Evolutionary conservation across 371 early-diverging fungal species (phyloP).

Genomic region (Capillidium heterosporum): DNA sequence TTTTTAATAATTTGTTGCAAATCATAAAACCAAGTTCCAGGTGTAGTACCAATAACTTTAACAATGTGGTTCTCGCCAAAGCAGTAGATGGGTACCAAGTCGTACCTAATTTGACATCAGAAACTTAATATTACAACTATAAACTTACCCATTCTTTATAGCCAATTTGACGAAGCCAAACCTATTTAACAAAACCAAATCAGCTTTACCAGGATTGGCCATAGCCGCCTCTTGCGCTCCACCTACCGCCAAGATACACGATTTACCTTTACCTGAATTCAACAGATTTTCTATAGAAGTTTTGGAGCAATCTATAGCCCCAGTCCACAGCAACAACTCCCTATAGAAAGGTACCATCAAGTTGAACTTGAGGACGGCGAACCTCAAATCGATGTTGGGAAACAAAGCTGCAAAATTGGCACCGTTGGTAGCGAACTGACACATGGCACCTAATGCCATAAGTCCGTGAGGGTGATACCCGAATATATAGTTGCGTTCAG

Average conservation of each 20-base stretch:
- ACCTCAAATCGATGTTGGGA: constrained; percentile 38
- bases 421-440: constrained; percentile 62
- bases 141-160: constrained; percentile 32
- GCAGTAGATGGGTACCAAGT: constrained; percentile 49
- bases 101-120: constrained; percentile 12
- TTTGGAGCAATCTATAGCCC: constrained; percentile 26
- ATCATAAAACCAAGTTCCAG: not conserved
- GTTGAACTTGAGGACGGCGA: constrained; percentile 36
- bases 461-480: constrained; percentile 74
- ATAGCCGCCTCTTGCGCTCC: constrained; percentile 56
- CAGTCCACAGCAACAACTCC: constrained; percentile 44
- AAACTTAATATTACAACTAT: not conserved
- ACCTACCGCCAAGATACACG: constrained; percentile 55
- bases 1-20: not conserved
- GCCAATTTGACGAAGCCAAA: constrained; percentile 67
- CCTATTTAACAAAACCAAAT: constrained; percentile 47
- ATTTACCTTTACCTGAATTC: constrained; percentile 41
- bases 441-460: constrained; percentile 59
- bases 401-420: constrained; percentile 38
- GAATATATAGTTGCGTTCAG: constrained; percentile 51
- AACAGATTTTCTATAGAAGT: constrained; percentile 51
- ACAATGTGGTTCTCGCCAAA: constrained; percentile 65
- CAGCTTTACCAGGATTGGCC: constrained; percentile 38
- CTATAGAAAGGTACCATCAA: constrained; percentile 54
- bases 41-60: not conserved